phyloP scores from a whole-genome alignment of 768 basidiomycete species.

The Serpula lacrymans region DNA sequence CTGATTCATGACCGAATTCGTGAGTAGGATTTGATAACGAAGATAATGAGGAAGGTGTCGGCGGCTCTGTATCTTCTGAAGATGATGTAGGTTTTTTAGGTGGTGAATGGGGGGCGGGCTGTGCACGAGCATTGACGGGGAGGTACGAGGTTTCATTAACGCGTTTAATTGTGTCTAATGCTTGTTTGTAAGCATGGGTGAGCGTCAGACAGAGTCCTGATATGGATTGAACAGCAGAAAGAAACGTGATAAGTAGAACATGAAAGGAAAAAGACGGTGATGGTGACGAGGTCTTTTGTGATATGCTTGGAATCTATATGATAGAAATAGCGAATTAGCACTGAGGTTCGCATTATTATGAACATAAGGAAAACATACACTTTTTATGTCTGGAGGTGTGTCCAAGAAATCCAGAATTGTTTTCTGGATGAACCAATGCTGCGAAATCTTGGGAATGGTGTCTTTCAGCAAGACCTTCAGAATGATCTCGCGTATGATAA shows the following conservation, averaged over 20 bases:
- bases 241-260: conserved; percentile 59
- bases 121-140: neutral
- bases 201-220: conserved; percentile 68
- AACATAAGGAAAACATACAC: conserved; percentile 13
- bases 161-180: conserved; percentile 58
- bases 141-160: conserved; percentile 47
- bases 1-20: too few species aligned
- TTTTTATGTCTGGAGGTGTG: conserved; percentile 27
- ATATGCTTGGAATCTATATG: conserved; percentile 10
- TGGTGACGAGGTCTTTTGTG: conserved; percentile 22
- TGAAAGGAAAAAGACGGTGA: conserved; percentile 43
- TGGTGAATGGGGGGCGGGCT: conserved; percentile 1
- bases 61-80: conserved; percentile 16
- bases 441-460: conserved; percentile 64
- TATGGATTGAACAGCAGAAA: conserved; percentile 70
- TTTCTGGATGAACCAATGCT: conserved; percentile 90
- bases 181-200: conserved; percentile 65
- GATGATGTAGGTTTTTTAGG: conserved; percentile 7
- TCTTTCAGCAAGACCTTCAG: conserved; percentile 73
- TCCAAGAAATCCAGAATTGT: conserved; percentile 65
- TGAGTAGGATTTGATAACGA: conserved; percentile 6
- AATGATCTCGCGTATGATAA: conserved; percentile 80
- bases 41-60: conserved; percentile 10
- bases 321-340: neutral
- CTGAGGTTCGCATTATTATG: conserved; percentile 8